Evolutionary conservation across 257 asterid species (phyloP), one percentile per base, ranked within the genome.

Genomic region (Misopates orontium): DNA sequence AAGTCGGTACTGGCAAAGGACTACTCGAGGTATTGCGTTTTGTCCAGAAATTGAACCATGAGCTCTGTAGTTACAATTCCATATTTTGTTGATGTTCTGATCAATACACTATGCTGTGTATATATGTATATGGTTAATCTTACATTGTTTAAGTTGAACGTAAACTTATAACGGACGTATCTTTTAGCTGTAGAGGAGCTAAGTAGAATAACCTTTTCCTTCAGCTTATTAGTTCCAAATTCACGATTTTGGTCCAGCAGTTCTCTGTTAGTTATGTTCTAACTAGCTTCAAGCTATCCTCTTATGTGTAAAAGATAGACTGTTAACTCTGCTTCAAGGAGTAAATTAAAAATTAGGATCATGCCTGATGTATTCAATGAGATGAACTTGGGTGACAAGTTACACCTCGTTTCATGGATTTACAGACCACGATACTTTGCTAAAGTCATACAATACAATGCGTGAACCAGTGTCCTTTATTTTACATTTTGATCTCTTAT

Each of bases 1-100:
- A 90, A 74, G 66, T 90, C 41, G 79, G 75, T 0, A 87, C 99
- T 5, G 99, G 97, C 47, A 90, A 87, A 84, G 99, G 96, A 47
- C 95, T 83, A 53, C 78, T 80, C 0, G 82, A 74, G 86, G 85
- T 80, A 71, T 15, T 49, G 36, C 28, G 16, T 23, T 42, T 61
- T 25, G 52, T 70, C 10, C 62, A 9, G 54, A 39, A 32, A 50
- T 56, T 56, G 42, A 56, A 56, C n/a, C 21, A 22, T 10, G 20
- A 15, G 18, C 16, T 45, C 42, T n/a, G 24, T 20, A 28, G 48
- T 18, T 42, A 10, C 11, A n/a, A n/a, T n/a, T n/a, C n/a, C n/a
- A n/a, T n/a, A n/a, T n/a, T n/a, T n/a, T n/a, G n/a, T n/a, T n/a
- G n/a, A n/a, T n/a, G n/a, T n/a, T n/a, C n/a, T n/a, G n/a, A n/a